Conservation (phyloP, 1,284 basidiomycete genomes). For the Grifola frondosa region DNA sequence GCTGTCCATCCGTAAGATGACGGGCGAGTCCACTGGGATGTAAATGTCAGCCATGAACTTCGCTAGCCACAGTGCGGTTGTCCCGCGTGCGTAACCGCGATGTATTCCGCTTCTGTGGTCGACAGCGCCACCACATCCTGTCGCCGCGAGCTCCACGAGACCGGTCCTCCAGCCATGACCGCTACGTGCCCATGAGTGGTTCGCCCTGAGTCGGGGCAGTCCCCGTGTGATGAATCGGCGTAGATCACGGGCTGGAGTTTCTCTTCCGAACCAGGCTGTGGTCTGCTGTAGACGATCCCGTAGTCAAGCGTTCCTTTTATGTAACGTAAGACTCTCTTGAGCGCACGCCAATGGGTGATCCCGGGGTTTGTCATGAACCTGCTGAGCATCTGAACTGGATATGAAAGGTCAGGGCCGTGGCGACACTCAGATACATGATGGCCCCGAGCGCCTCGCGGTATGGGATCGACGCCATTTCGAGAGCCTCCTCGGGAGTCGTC, state of each 20-base stretch:
- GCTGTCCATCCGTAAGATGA: too few relatives aligned
- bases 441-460: slow-evolving; percentile 27
- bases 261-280: too few relatives aligned
- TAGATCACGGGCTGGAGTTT: too few relatives aligned
- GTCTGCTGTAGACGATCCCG: slow-evolving; percentile 9
- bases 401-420: slow-evolving; percentile 20
- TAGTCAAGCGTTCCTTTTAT: slow-evolving; percentile 10
- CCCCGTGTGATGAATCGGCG: slow-evolving; percentile 32
- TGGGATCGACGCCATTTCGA: slow-evolving; percentile 16
- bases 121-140: slow-evolving; percentile 33
- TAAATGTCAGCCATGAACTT: neutral
- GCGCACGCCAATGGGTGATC: slow-evolving; percentile 9
- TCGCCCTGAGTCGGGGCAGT: too few relatives aligned
- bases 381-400: slow-evolving; percentile 5
- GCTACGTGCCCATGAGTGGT: neutral
- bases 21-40: too few relatives aligned
- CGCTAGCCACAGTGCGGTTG: neutral
- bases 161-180: slow-evolving; percentile 20
- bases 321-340: slow-evolving; percentile 11
- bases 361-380: slow-evolving; percentile 6
- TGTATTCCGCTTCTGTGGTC: slow-evolving; percentile 28
- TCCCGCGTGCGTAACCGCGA: too few relatives aligned
- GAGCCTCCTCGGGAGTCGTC: slow-evolving; percentile 5
- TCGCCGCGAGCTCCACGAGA: slow-evolving; percentile 39
- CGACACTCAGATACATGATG: slow-evolving; percentile 31